Base-by-base conservation (phyloP, 75 land plant species). In the Pinus albicaulis region DNA sequence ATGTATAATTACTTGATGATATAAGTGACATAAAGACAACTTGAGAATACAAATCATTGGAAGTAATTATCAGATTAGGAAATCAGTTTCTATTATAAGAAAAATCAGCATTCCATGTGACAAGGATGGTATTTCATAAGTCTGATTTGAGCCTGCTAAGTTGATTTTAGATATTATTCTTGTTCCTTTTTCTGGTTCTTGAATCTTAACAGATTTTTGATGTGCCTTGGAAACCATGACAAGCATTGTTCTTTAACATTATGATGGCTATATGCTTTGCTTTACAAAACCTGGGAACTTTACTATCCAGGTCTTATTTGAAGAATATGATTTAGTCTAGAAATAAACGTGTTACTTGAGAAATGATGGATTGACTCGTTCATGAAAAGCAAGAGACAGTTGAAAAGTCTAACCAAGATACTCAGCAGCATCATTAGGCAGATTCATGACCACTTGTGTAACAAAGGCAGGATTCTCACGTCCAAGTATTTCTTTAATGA, bases 391-490 rank as follows among this genome's bases (percentile, higher is more conserved):
- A n/a, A 41, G 4, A 68, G 8, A 16, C 10, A 66, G 19, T 28
- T 68, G 26, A 58, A 36, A 56, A 75, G 74, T 57, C 34, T 24
- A 64, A 93, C 99, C 97, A 80, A 93, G 84, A 79, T 72, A 96
- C 19, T 88, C 93, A 11, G 74, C 88, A 76, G 98, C 95, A 82
- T 92, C 90, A 34, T 82, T 81, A 48, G 98, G 95, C 83, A 92
- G 83, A 76, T 90, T 92, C 95, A 96, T 92, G 26, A 96, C 91
- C 44, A 96, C 94, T 85, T 96, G 99, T 19, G 94, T 91, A 12
- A 96, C 83, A 5, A 68, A 53, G 17, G 77, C 80, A 74, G 89
- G 83, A 28, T 78, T 82, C 26, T 80, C 77, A 57, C 80, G 82
- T n/a, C 82, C 62, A 77, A 94, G 83, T 76, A 96, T 62, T 61